These are phyloP conservation scores for Phytophthora megakarya DNA, from an alignment of 352 stramenopile genomes.

Conservation along the genomic window DNA sequence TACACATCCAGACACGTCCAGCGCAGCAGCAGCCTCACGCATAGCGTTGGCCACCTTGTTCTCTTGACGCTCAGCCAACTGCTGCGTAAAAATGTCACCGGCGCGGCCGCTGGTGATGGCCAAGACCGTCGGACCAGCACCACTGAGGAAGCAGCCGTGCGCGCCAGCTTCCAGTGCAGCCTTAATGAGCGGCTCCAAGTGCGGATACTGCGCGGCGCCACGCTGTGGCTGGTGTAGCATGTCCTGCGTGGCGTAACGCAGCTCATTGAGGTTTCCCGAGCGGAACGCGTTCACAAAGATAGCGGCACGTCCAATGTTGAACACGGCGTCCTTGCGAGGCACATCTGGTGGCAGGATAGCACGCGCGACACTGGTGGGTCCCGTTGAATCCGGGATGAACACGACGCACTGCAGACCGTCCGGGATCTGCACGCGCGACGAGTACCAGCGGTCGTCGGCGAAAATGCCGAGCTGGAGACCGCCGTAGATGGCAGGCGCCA, in stretches of 20 bases:
- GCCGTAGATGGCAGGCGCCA: conserved; percentile 98
- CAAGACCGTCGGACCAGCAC: conserved; percentile 97
- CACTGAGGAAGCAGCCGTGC: conserved; percentile 96
- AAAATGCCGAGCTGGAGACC: conserved; percentile 96
- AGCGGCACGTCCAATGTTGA: conserved; percentile 96
- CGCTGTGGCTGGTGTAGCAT: conserved; percentile 97
- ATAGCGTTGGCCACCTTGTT: conserved; percentile 97
- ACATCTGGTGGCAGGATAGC: conserved; percentile 92
- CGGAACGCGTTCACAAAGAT: conserved; percentile 98
- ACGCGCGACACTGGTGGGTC: conserved; percentile 93
- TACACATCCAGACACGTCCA: conserved; percentile 94
- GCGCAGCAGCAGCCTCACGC: conserved; percentile 90
- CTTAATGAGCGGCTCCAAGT: conserved; percentile 97
- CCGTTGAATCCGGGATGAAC: conserved; percentile 98
- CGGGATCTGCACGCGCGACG: conserved; percentile 95
- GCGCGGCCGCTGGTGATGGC: conserved; percentile 96
- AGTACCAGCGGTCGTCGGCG: conserved; percentile 96
- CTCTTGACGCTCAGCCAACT: conserved; percentile 84
- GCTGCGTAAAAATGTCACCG: conserved; percentile 99
- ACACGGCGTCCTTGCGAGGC: conserved; percentile 94
- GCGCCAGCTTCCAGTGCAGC: conserved; percentile 94
- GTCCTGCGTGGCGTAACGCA: conserved; percentile 95
- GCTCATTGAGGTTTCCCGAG: conserved; percentile 96
- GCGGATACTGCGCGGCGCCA: conserved; percentile 94
- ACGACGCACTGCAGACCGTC: conserved; percentile 97